Conservation (phyloP, 768 basidiomycete species). For the Lentinula edodes region DNA sequence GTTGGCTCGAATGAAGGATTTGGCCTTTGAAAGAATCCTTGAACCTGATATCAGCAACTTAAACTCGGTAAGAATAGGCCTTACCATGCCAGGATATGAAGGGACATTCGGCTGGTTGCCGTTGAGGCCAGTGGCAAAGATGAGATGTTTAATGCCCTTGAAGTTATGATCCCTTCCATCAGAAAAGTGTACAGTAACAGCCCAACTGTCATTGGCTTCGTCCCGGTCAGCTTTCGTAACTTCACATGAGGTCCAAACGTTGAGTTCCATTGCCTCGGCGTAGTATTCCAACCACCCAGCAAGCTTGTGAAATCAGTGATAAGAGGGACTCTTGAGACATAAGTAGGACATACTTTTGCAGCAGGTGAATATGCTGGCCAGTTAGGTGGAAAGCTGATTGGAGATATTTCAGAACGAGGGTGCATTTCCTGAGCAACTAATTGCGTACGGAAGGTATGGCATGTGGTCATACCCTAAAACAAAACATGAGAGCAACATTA, state of each 20-base stretch:
- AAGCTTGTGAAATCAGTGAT: conserved; percentile 29
- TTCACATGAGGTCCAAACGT: conserved; percentile 54
- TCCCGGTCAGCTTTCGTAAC: conserved; percentile 34
- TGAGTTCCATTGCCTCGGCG: conserved; percentile 51
- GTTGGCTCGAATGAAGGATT: conserved; percentile 45
- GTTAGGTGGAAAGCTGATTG: conserved; percentile 44
- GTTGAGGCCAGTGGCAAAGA: conserved; percentile 52
- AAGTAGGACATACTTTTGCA: conserved; percentile 29
- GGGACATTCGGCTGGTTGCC: conserved; percentile 43
- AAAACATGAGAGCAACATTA: background rate
- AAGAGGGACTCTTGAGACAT: background rate
- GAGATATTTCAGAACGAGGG: background rate
- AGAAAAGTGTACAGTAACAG: conserved; percentile 31
- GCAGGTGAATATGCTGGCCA: conserved; percentile 53
- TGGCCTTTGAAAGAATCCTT: conserved; percentile 47
- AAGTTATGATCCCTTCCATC: conserved; percentile 30
- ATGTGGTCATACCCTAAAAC: conserved; percentile 45
- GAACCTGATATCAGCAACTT: background rate
- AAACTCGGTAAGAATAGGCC: background rate
- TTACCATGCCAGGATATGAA: conserved; percentile 34
- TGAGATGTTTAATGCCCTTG: conserved; percentile 39
- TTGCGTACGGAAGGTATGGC: conserved; percentile 45
- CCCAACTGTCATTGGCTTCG: conserved; percentile 36
- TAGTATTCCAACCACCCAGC: conserved; percentile 65
- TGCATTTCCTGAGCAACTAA: background rate